Conservation (phyloP, 2,329 filamentous ascomycete species). For the Gaeumannomyces tritici region DNA sequence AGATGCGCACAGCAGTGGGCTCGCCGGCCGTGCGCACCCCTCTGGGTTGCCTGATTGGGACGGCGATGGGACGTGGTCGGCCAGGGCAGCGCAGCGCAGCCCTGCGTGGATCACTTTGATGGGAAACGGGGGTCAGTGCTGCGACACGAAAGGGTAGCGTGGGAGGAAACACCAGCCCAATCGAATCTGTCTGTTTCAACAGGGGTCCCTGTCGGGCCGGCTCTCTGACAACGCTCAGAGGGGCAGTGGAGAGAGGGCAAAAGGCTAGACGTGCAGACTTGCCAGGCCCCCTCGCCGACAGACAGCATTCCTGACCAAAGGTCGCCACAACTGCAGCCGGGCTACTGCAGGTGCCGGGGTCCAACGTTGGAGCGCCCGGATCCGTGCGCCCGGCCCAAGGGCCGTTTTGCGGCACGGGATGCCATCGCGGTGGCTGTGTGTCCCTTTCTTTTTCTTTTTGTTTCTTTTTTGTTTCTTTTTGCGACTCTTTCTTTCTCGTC, state of each 20-base stretch:
- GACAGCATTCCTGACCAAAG: not conserved
- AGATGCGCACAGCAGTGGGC: not conserved
- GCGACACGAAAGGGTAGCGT: not conserved
- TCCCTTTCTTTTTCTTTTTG: not conserved
- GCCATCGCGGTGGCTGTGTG: not conserved
- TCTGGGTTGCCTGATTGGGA: not conserved
- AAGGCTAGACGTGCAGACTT: not conserved
- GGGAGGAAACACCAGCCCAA: not conserved
- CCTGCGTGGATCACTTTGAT: not conserved
- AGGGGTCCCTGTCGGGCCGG: not conserved
- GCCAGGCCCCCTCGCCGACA: not conserved
- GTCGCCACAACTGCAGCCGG: not conserved
- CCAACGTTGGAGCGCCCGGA: slow-evolving; percentile 1
- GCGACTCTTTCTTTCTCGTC: not conserved
- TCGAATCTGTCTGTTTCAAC: not conserved
- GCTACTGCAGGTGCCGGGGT: slow-evolving; percentile 1
- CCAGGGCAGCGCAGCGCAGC: not conserved
- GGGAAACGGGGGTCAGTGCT: not conserved
- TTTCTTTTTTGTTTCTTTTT: not conserved
- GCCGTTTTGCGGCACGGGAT: not conserved
- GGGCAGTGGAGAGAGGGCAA: not conserved
- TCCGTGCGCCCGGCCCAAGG: not conserved
- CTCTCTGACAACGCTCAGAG: not conserved
- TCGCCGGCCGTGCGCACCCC: not conserved
- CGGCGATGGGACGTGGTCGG: not conserved